These are phyloP conservation scores for Alternaria novae-zelandiae DNA, from an alignment of 2,329 filamentous ascomycete genomes.

Conservation along the genomic window DNA sequence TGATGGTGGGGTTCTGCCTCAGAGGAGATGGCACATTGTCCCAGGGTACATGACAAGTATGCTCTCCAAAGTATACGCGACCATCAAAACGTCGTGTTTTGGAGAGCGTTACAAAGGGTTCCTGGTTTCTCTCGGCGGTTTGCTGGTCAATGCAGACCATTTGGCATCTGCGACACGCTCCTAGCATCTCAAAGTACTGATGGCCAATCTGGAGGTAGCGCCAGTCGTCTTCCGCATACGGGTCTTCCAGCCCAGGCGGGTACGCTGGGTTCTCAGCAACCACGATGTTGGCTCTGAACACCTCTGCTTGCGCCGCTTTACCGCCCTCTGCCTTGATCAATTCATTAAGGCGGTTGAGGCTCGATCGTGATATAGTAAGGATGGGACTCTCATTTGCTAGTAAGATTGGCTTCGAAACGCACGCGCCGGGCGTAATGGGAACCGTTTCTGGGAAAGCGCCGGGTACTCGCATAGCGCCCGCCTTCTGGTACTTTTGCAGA, in stretches of 20 bases:
- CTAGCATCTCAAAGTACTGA: constrained; percentile 73
- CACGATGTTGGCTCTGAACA: constrained; percentile 90
- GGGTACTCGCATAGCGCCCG: constrained; percentile 52
- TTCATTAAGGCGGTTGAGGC: constrained; percentile 77
- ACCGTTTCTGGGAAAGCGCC: constrained; percentile 60
- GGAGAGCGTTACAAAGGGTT: constrained; percentile 86
- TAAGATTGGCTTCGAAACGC: constrained; percentile 67
- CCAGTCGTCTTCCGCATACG: constrained; percentile 87
- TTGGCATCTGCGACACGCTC: constrained; percentile 86
- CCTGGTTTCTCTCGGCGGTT: constrained; percentile 76
- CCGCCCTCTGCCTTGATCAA: constrained; percentile 69
- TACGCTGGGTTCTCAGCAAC: constrained; percentile 59
- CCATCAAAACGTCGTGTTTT: constrained; percentile 85
- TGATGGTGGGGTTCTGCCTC: constrained; percentile 47
- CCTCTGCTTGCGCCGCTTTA: constrained; percentile 70
- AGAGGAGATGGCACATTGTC: constrained; percentile 25
- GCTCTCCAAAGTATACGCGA: constrained; percentile 88
- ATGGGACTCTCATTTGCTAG: constrained; percentile 95
- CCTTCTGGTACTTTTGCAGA: constrained; percentile 59
- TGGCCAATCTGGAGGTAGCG: constrained; percentile 68
- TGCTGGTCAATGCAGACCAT: constrained; percentile 95
- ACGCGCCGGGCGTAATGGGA: constrained; percentile 57
- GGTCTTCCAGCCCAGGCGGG: constrained; percentile 55
- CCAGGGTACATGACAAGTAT: constrained; percentile 59
- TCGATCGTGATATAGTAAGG: constrained; percentile 79